These are phyloP conservation scores for Cladophialophora immunda DNA, from an alignment of 2,329 filamentous ascomycete species.

Conservation along the genomic window DNA sequence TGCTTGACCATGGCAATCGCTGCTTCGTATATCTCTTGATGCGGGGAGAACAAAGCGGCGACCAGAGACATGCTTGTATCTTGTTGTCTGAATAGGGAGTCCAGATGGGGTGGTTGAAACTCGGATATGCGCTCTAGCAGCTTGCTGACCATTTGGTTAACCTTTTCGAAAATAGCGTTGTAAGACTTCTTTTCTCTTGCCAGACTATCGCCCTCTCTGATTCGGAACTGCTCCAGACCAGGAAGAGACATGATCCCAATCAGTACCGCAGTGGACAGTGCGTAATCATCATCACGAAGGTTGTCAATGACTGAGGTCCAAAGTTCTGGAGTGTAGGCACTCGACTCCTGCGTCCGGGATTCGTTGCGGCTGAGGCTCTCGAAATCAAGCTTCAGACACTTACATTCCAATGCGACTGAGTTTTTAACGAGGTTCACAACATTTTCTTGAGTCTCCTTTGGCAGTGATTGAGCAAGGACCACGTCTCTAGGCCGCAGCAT, in stretches of 20 bases:
- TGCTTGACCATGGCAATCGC: slow-evolving; percentile 84
- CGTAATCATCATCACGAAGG: slow-evolving; percentile 71
- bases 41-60: slow-evolving; percentile 80
- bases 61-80: slow-evolving; percentile 77
- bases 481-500: slow-evolving; percentile 61
- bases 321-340: slow-evolving; percentile 75
- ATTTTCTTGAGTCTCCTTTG: slow-evolving; percentile 62
- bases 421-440: slow-evolving; percentile 70
- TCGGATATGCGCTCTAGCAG: slow-evolving; percentile 82
- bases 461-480: slow-evolving; percentile 57
- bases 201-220: slow-evolving; percentile 49
- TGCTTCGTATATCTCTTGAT: slow-evolving; percentile 79
- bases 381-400: slow-evolving; percentile 74
- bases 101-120: slow-evolving; percentile 74
- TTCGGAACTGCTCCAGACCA: slow-evolving; percentile 76
- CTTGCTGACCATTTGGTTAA: slow-evolving; percentile 71
- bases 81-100: slow-evolving; percentile 72
- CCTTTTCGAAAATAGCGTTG: slow-evolving; percentile 74
- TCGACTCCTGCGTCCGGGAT: slow-evolving; percentile 71
- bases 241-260: slow-evolving; percentile 75
- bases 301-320: slow-evolving; percentile 80
- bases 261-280: slow-evolving; percentile 77
- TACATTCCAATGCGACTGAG: slow-evolving; percentile 74
- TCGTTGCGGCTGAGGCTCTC: slow-evolving; percentile 69
- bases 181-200: slow-evolving; percentile 71